Percentiles rank a stretch among this genome's conserved stretches.
These are phyloP conservation scores for Ceratocystis eucalypticola DNA, from an alignment of 2,329 filamentous ascomycete genomes.

Conservation along the genomic window DNA sequence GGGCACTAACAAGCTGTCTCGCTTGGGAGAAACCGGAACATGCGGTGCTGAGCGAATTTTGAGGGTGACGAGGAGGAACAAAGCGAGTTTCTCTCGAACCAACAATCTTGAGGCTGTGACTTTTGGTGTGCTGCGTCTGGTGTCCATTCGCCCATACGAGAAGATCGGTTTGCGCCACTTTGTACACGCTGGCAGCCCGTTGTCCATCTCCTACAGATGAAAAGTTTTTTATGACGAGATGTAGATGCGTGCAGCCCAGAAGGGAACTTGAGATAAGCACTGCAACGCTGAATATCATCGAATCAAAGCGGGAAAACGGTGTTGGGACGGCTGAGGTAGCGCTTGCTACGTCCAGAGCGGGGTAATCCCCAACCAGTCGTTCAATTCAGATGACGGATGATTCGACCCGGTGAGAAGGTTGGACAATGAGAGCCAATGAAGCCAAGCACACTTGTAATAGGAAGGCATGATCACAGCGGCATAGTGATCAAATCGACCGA, in stretches of 20 bases:
- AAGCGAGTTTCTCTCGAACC: not conserved
- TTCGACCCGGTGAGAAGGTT: not conserved
- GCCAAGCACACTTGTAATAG: not conserved
- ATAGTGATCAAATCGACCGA: not conserved
- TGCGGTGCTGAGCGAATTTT: not conserved
- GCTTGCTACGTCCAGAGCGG: not conserved
- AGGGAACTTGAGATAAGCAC: not conserved
- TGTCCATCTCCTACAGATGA: not conserved
- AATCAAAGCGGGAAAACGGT: not conserved
- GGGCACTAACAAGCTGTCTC: not conserved
- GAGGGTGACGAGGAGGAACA: not conserved
- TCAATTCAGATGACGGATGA: not conserved
- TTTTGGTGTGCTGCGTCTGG: not conserved
- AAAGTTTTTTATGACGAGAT: not conserved
- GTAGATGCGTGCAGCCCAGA: not conserved
- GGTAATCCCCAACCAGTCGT: not conserved
- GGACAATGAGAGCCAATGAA: not conserved
- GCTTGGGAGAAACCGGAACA: constrained; percentile 2
- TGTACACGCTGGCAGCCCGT: constrained; percentile 1
- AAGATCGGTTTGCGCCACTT: not conserved
- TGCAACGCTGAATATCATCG: not conserved
- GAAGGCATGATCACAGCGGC: not conserved
- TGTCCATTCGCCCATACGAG: not conserved
- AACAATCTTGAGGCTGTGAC: not conserved
- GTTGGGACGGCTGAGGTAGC: not conserved